phyloP scores from a whole-genome alignment of 495 filamentous ascomycete species.

The Daldinia decipiens region DNA sequence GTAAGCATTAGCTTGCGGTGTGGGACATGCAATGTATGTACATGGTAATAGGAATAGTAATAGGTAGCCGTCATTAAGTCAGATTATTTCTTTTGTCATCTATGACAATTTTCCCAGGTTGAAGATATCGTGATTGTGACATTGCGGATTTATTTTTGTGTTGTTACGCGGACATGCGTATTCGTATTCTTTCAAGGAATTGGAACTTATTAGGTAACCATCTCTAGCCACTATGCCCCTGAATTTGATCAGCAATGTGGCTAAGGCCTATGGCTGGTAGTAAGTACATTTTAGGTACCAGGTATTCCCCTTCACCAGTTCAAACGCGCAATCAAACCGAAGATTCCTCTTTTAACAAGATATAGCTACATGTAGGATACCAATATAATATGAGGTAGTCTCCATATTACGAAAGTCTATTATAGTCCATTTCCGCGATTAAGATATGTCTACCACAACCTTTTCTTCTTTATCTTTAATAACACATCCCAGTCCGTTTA shows the following conservation, averaged over 20 bases:
- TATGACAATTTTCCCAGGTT: neutral
- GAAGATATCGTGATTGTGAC: neutral
- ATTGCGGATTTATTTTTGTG: neutral
- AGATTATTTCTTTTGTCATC: conserved; percentile 34
- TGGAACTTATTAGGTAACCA: no score
- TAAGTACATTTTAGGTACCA: neutral
- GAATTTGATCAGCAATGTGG: neutral
- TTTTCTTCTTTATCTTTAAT: neutral
- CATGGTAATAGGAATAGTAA: conserved; percentile 32
- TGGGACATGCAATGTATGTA: neutral
- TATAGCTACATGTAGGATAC: neutral
- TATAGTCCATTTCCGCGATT: neutral
- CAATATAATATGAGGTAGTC: neutral
- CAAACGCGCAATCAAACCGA: neutral
- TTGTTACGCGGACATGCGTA: neutral
- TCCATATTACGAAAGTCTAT: neutral
- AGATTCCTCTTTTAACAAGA: neutral
- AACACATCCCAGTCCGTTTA: neutral
- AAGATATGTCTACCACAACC: neutral
- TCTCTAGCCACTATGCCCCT: neutral
- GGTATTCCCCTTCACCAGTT: neutral
- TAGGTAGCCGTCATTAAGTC: conserved; percentile 29
- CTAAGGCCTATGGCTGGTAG: neutral
- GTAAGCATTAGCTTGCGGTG: conserved; percentile 19
- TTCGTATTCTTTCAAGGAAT: neutral